These are phyloP conservation scores for Penicillium silybi DNA, from an alignment of 495 filamentous ascomycete genomes.

Conservation along the genomic window DNA sequence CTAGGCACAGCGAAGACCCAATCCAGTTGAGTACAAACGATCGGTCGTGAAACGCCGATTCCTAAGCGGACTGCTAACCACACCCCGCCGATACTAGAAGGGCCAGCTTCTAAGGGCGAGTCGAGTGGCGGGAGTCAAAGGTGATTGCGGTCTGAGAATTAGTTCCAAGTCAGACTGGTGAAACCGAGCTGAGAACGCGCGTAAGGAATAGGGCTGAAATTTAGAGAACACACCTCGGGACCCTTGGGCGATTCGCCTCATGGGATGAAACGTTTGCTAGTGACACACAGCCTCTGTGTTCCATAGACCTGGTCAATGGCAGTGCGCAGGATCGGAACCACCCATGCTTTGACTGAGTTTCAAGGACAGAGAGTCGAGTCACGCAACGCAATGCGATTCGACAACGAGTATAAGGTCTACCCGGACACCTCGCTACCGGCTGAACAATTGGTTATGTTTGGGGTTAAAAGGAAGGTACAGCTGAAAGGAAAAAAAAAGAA, in stretches of 20 bases:
- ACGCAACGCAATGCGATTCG: neutral
- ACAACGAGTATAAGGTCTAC: constrained; percentile 9
- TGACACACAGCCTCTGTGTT: constrained; percentile 33
- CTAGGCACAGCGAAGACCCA: constrained; percentile 19
- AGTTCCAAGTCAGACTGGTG: constrained; percentile 19
- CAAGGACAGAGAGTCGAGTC: constrained; percentile 1
- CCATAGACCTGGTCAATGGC: constrained; percentile 38
- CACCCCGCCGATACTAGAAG: constrained; percentile 18
- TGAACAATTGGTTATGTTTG: constrained; percentile 12
- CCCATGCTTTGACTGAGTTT: constrained; percentile 25
- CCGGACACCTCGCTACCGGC: constrained; percentile 8
- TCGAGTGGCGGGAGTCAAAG: constrained; percentile 2
- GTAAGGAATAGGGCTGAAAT: constrained; percentile 24
- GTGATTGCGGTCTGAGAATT: constrained; percentile 16
- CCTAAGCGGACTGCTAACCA: constrained; percentile 18
- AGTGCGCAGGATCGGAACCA: constrained; percentile 20
- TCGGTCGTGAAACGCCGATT: constrained; percentile 26
- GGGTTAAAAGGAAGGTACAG: constrained; percentile 4
- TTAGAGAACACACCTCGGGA: constrained; percentile 8
- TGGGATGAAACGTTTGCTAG: constrained; percentile 30
- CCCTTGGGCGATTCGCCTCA: constrained; percentile 31
- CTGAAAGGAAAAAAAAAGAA: constrained; percentile 2
- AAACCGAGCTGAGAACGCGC: constrained; percentile 3
- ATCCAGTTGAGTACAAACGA: constrained; percentile 29
- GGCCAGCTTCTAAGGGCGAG: constrained; percentile 20